phyloP scores from a whole-genome alignment of 1,139 yeast species.

The Lodderomyces jiufengensis region DNA sequence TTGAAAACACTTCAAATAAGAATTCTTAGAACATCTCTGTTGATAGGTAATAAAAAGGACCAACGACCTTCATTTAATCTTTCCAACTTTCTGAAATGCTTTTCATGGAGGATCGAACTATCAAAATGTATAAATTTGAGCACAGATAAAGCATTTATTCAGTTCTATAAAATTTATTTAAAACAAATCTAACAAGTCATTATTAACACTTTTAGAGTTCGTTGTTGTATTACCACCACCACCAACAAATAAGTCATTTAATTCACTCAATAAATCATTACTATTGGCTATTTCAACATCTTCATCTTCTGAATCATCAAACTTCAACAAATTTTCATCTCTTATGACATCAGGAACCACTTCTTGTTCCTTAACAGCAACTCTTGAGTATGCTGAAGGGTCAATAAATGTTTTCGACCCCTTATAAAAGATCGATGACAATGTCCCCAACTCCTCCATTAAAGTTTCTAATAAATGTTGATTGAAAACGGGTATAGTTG shows the following conservation, averaged over 20 bases:
- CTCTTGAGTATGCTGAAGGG: conserved; percentile 28
- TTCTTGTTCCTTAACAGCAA: conserved; percentile 21
- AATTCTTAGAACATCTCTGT: too few species aligned
- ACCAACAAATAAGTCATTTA: conserved; percentile 61
- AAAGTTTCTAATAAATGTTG: conserved; percentile 66
- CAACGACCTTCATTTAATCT: too few species aligned
- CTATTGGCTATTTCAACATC: conserved; percentile 15
- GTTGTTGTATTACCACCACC: conserved; percentile 17
- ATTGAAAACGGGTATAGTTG: conserved; percentile 70
- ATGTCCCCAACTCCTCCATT: conserved; percentile 72
- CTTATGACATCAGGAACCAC: conserved; percentile 65
- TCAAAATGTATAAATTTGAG: too few species aligned
- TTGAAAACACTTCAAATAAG: too few species aligned
- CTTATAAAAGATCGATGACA: conserved; percentile 86
- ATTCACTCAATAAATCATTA: conserved; percentile 53
- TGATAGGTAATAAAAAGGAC: too few species aligned
- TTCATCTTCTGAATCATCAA: conserved; percentile 61
- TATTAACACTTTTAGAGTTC: conserved; percentile 19
- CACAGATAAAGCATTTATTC: too few species aligned
- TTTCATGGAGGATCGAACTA: too few species aligned
- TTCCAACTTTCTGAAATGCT: too few species aligned
- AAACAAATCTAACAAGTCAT: conserved; percentile 59
- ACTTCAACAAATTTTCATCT: conserved; percentile 81
- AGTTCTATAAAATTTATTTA: conserved; percentile 17
- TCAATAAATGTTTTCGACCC: conserved; percentile 71